Conservation (phyloP, 257 asterid genomes). For the Craterostigma plantagineum region DNA sequence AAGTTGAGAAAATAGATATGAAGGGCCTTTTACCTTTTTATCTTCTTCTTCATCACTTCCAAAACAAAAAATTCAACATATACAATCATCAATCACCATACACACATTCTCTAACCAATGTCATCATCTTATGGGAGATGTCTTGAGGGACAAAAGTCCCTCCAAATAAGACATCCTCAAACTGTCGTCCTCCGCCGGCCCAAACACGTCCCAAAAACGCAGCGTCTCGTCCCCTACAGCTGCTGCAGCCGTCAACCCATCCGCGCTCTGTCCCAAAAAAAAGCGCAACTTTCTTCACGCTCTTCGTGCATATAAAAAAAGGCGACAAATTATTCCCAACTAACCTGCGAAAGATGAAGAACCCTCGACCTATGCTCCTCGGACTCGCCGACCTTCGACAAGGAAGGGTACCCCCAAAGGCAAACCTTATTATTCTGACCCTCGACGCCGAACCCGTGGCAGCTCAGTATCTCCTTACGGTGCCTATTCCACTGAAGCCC, state of each 20-base stretch:
- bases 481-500: slow-evolving; percentile 66
- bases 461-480: slow-evolving; percentile 60
- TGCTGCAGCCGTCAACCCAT: slow-evolving; percentile 52
- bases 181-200: slow-evolving; percentile 22
- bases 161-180: slow-evolving; percentile 35
- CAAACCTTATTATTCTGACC: slow-evolving; percentile 19
- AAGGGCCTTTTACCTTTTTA: too few relatives aligned
- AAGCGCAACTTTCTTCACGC: background rate
- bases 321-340: slow-evolving; percentile 1
- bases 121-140: slow-evolving; percentile 38
- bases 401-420: slow-evolving; percentile 73
- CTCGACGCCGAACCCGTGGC: slow-evolving; percentile 40
- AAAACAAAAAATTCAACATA: too few relatives aligned
- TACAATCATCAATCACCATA: too few relatives aligned
- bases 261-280: slow-evolving; percentile 38
- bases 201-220: slow-evolving; percentile 63
- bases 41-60: too few relatives aligned
- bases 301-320: background rate
- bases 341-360: slow-evolving; percentile 64
- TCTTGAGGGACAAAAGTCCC: slow-evolving; percentile 36
- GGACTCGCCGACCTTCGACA: slow-evolving; percentile 35
- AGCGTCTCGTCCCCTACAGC: slow-evolving; percentile 52
- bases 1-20: too few relatives aligned
- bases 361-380: slow-evolving; percentile 20
- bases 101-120: too few relatives aligned